Base-by-base conservation (phyloP, 805 yeast genomes). In the Wickerhamiella cacticola region DNA sequence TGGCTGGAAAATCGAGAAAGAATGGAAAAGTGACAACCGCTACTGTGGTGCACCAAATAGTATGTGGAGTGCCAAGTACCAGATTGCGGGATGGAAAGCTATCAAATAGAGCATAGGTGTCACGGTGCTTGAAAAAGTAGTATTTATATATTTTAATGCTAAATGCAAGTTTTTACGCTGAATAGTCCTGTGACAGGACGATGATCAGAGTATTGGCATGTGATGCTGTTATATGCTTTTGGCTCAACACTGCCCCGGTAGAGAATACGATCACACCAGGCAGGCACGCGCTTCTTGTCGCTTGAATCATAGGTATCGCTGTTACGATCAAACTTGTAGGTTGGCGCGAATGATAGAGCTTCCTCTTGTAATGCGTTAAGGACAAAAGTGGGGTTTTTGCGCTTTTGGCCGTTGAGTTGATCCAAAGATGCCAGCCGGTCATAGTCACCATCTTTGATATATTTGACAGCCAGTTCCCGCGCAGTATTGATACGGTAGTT, bases 251-350 rank as follows among this genome's bases (percentile, higher is more conserved):
- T 71, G 13, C 82, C 79, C 22, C 82, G 68, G 57, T 78, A 79
- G 42, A 88, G 63, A 26, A 89, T 79, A 49, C 98, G 68, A 66
- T 92, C 99, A 2, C 97, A 88, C 98, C 98, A 92, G 0, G 98
- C 94, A 1, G 98, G 99, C 10, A 84, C 79, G 52, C 99, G 75
- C 63, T 79, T 80, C 63, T 92, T 92, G 58, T 89, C 97, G 35
- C 94, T 80, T 0, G 94, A 75, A 62, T 92, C 99, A 61, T 88
- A 92, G 2, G 60, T 65, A 41, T 74, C 75, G 0, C 94, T 81
- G 3, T 94, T 94, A 43, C 84, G 82, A 60, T 92, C 95, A 62
- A 81, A 92, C 61, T 92, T 92, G 65, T 92, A 92, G 0, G 99
- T 92, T 5, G 99, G 99, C 6, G 81, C 73, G 58, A 92, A 89